These are phyloP conservation scores for Cordyceps cicadae DNA, from an alignment of 2,329 filamentous ascomycete genomes.

Conservation along the genomic window DNA sequence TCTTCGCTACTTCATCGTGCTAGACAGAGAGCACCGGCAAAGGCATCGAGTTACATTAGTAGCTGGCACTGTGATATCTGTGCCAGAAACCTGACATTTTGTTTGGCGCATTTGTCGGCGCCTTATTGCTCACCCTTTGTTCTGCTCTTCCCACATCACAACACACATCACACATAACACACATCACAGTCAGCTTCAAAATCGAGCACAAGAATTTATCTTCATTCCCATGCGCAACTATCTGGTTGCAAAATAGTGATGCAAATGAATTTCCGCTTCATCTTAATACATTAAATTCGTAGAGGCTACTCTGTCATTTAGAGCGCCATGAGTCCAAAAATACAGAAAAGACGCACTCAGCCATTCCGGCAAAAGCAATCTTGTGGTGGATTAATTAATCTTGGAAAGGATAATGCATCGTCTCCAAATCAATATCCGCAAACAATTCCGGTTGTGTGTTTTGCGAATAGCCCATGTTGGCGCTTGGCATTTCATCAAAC, in stretches of 20 bases:
- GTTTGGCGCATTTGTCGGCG: no score
- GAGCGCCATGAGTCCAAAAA: background rate
- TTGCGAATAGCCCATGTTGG: conserved; percentile 44
- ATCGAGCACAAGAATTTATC: background rate
- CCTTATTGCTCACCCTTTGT: no score
- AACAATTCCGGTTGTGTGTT: conserved; percentile 44
- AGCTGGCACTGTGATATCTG: no score
- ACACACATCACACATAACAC: background rate
- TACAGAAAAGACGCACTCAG: conserved; percentile 8
- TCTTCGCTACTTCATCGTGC: no score
- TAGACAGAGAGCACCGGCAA: no score
- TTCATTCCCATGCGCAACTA: background rate
- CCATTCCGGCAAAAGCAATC: conserved; percentile 1
- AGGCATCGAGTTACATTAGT: no score
- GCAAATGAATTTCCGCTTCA: background rate
- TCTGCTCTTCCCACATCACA: no score
- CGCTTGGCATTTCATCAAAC: conserved; percentile 43
- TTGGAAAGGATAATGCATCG: conserved; percentile 21
- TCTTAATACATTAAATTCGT: conserved; percentile 8
- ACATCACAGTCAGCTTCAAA: background rate
- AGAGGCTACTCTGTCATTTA: background rate
- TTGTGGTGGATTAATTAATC: conserved; percentile 4
- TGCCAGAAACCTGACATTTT: no score
- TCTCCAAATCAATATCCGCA: conserved; percentile 35
- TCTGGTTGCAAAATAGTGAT: conserved; percentile 4